A percentile compares a stretch with the other conserved stretches of the same genome.
These are phyloP conservation scores for Auricularia heimuer DNA, from an alignment of 768 basidiomycete species.

Conservation along the genomic window DNA sequence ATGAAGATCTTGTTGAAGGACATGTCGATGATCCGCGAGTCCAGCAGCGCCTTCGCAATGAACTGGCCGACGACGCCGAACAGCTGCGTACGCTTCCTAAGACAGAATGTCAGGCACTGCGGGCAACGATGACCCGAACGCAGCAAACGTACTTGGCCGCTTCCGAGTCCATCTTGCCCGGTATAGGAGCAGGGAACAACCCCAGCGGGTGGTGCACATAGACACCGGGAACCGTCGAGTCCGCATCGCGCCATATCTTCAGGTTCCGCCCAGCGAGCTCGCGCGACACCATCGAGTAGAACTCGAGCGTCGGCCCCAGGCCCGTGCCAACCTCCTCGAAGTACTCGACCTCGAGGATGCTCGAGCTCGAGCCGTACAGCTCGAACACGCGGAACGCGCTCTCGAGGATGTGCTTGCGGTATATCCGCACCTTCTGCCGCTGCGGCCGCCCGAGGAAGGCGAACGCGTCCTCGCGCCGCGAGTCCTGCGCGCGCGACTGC, in stretches of 20 bases:
- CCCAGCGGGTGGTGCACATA: slow-evolving; percentile 83
- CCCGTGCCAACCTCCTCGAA: slow-evolving; percentile 99
- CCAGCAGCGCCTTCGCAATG: slow-evolving; percentile 92
- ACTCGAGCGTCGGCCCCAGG: slow-evolving; percentile 93
- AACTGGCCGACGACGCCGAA: slow-evolving; percentile 91
- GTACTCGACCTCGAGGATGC: slow-evolving; percentile 94
- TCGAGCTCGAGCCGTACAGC: slow-evolving; percentile 88
- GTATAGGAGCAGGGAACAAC: slow-evolving; percentile 80
- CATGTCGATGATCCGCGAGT: slow-evolving; percentile 94
- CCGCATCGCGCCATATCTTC: slow-evolving; percentile 87
- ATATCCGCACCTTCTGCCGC: slow-evolving; percentile 94
- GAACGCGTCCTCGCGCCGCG: slow-evolving; percentile 80
- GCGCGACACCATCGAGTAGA: slow-evolving; percentile 93
- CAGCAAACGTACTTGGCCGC: slow-evolving; percentile 54
- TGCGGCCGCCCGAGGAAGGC: slow-evolving; percentile 88
- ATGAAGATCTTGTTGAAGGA: slow-evolving; percentile 94
- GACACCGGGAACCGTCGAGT: slow-evolving; percentile 43
- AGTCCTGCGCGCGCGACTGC: slow-evolving; percentile 54
- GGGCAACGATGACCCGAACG: neutral
- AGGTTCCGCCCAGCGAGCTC: slow-evolving; percentile 87
- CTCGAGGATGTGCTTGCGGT: slow-evolving; percentile 87
- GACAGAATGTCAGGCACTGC: neutral
- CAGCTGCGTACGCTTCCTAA: slow-evolving; percentile 74
- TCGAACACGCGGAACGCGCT: slow-evolving; percentile 95
- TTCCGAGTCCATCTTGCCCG: slow-evolving; percentile 54